A percentile compares a stretch with the other conserved stretches of the same genome.
phyloP scores from a whole-genome alignment of 352 stramenopile genomes.

The Pilasporangium apinafurcum region DNA sequence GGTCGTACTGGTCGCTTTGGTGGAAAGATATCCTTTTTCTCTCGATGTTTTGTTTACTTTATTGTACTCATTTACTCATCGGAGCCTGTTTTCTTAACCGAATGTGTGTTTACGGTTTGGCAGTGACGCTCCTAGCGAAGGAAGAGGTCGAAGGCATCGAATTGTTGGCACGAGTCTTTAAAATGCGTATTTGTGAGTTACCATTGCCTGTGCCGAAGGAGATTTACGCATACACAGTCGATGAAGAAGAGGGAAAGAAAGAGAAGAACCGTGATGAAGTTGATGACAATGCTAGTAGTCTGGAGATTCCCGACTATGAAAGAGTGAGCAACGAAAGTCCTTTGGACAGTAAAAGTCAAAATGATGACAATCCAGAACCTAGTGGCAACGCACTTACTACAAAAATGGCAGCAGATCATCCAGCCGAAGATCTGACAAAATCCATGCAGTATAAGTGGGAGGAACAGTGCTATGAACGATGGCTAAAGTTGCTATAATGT shows the following conservation, averaged over 20 bases:
- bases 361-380: neutral
- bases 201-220: slow-evolving; percentile 34
- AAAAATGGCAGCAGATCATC: neutral
- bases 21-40: slow-evolving; percentile 53
- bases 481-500: slow-evolving; percentile 20
- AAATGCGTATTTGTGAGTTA: slow-evolving; percentile 54
- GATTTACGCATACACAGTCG: slow-evolving; percentile 28
- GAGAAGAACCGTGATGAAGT: slow-evolving; percentile 4
- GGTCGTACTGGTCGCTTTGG: slow-evolving; percentile 71
- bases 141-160: slow-evolving; percentile 47
- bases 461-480: slow-evolving; percentile 18
- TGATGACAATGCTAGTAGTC: neutral
- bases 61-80: neutral
- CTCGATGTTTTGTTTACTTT: neutral
- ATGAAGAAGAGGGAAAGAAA: neutral
- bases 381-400: too few species aligned
- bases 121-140: slow-evolving; percentile 49
- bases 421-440: neutral
- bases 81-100: slow-evolving; percentile 5
- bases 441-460: slow-evolving; percentile 1
- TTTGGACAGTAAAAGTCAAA: neutral
- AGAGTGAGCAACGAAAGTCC: neutral
- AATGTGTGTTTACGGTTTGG: slow-evolving; percentile 34
- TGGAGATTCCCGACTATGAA: neutral
- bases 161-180: slow-evolving; percentile 58